Percentiles rank a stretch among this genome's conserved stretches.
phyloP scores from a whole-genome alignment of 768 basidiomycete genomes.

The Daedaleopsis nitida region DNA sequence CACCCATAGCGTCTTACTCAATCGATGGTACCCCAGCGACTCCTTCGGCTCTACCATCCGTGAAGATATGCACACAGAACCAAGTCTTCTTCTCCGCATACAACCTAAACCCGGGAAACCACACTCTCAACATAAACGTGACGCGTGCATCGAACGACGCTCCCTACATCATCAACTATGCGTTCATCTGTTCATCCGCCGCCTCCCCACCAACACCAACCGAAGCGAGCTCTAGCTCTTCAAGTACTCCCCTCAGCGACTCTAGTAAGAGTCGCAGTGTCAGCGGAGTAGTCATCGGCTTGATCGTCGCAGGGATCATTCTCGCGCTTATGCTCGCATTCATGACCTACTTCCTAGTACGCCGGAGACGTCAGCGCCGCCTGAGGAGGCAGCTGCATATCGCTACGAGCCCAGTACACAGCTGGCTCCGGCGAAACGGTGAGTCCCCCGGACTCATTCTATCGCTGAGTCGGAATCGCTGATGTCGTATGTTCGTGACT shows the following conservation, averaged over 20 bases:
- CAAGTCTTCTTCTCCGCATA: constrained; percentile 46
- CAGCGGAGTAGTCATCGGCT: constrained; percentile 17
- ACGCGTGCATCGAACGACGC: constrained; percentile 28
- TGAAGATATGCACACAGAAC: constrained; percentile 33
- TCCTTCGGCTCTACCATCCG: constrained; percentile 39
- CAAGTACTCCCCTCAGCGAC: not conserved
- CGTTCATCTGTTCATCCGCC: constrained; percentile 33
- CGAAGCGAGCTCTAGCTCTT: not conserved
- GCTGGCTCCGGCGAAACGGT: constrained; percentile 23
- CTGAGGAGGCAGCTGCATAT: constrained; percentile 9
- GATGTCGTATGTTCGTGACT: no score
- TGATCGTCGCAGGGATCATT: constrained; percentile 14
- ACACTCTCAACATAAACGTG: constrained; percentile 43
- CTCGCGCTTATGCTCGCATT: constrained; percentile 10
- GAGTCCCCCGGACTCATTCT: not conserved
- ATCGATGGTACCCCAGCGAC: constrained; percentile 39
- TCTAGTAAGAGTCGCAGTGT: not conserved
- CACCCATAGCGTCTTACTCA: constrained; percentile 44
- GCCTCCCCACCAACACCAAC: not conserved
- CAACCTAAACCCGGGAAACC: constrained; percentile 30
- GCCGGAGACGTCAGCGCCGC: constrained; percentile 2
- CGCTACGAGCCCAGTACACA: constrained; percentile 18
- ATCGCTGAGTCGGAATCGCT: not conserved
- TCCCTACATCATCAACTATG: constrained; percentile 44
- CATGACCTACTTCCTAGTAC: constrained; percentile 6